Evolutionary conservation across 148 eudicot species (phyloP).

Genomic region (Cornus controversa): DNA sequence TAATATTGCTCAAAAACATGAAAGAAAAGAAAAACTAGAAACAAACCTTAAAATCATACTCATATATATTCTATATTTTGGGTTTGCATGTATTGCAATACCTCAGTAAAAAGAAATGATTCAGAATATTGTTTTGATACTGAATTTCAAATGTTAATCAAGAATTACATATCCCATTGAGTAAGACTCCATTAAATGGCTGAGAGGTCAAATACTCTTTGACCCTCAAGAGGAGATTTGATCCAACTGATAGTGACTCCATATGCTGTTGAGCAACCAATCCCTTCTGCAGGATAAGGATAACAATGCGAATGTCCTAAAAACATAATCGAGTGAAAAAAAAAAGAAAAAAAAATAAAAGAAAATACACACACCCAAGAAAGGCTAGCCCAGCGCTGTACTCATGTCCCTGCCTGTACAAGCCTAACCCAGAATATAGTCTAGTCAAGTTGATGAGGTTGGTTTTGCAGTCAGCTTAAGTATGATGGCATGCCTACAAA

Average conservation of each 20-base stretch:
- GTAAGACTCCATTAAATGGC: constrained; percentile 1
- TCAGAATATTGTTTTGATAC: neutral
- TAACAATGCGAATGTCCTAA: constrained; percentile 31
- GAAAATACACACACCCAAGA: too few species aligned
- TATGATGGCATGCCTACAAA: neutral
- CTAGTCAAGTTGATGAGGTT: neutral
- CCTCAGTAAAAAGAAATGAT: neutral
- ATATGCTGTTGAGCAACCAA: constrained; percentile 39
- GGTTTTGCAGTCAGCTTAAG: neutral
- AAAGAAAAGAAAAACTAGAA: neutral
- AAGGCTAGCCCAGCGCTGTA: too few species aligned
- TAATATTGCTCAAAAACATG: neutral
- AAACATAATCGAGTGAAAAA: constrained; percentile 6
- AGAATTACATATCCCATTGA: neutral
- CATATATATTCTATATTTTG: neutral
- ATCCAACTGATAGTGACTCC: constrained; percentile 28
- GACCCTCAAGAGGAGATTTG: constrained; percentile 28
- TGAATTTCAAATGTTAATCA: neutral
- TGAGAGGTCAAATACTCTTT: constrained; percentile 22
- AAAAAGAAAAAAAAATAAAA: too few species aligned
- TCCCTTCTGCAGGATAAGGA: constrained; percentile 30
- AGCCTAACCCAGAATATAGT: neutral
- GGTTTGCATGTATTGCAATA: too few species aligned
- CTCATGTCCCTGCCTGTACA: neutral
- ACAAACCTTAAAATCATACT: neutral